Evolutionary conservation across 2,329 filamentous ascomycete species (phyloP), one percentile per base, ranked within the genome.

Genomic region (Phialophora macrospora): DNA sequence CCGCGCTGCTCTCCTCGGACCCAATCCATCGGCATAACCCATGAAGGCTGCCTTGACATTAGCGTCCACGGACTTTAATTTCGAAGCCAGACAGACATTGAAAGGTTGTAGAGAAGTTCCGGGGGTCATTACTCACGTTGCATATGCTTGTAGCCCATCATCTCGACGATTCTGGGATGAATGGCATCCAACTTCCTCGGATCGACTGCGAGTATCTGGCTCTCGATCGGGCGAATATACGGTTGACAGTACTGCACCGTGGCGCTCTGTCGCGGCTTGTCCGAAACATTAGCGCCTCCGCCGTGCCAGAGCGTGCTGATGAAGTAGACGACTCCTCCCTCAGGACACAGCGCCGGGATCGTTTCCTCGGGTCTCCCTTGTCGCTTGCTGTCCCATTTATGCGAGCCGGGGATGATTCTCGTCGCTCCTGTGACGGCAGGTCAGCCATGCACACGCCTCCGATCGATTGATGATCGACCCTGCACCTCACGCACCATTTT

Each of bases 231-330:
- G 12, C 75, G 74, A 46, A 77, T 73, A 58, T 73, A 82, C 4
- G 77, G 77, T 67, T 79, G 77, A 64, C 77, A 80, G 70, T 78
- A 80, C 70, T 79, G 77, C n/a, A 78, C 74, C 14, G 77, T 80
- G 51, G 76, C 69, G 51, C 77, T 77, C 44, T 74, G 67, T 26
- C 78, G 71, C n/a, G 72, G 72, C 32, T 60, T 65, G 26, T 70
- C 59, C 14, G 75, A 74, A 5, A 64, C 68, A 55, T 79, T 80
- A 22, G 71, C 68, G n/a, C 78, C 77, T 7, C 77, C 78, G 24
- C 76, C 75, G 64, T 80, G 78, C 76, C 76, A 79, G 6, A 77
- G 69, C 9, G 75, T 79, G 20, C 74, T 74, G 14, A 77, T 62
- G 60, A 77, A 76, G 55, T 74, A 79, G 26, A 79, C 70, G 2